These are phyloP conservation scores for Trametes gibbosa DNA, from an alignment of 768 basidiomycete genomes.

Conservation along the genomic window DNA sequence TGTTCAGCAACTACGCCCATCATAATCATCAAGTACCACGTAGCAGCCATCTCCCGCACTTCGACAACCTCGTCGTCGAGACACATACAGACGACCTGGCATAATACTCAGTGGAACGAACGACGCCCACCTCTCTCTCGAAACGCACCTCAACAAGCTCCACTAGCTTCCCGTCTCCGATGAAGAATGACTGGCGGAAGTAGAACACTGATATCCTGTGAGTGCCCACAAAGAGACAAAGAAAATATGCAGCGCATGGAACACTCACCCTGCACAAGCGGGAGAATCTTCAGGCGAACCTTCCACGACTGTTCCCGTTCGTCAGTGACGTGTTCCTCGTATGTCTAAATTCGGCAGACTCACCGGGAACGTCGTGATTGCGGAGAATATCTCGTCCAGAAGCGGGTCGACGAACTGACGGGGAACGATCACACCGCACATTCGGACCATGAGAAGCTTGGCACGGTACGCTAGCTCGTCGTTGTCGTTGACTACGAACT, in stretches of 20 bases:
- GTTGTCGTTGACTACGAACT: slow-evolving; percentile 61
- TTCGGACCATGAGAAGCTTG: slow-evolving; percentile 69
- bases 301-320: slow-evolving; percentile 69
- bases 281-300: slow-evolving; percentile 82
- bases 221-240: background rate
- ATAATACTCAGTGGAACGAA: no score
- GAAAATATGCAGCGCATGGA: no score
- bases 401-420: slow-evolving; percentile 63
- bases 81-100: slow-evolving; percentile 73
- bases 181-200: slow-evolving; percentile 83
- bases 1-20: background rate
- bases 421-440: slow-evolving; percentile 85
- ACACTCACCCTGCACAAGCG: slow-evolving; percentile 67
- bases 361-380: slow-evolving; percentile 75
- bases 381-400: slow-evolving; percentile 68
- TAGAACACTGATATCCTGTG: slow-evolving; percentile 57
- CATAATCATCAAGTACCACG: slow-evolving; percentile 42
- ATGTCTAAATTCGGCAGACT: slow-evolving; percentile 25
- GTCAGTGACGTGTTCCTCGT: background rate
- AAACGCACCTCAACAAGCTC: slow-evolving; percentile 74
- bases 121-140: no score
- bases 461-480: slow-evolving; percentile 66
- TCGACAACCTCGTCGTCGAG: slow-evolving; percentile 86
- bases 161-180: slow-evolving; percentile 71
- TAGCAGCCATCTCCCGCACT: slow-evolving; percentile 86